Evolutionary conservation across 1,284 basidiomycete genomes (phyloP).

Genomic region (Pterula multifida): DNA sequence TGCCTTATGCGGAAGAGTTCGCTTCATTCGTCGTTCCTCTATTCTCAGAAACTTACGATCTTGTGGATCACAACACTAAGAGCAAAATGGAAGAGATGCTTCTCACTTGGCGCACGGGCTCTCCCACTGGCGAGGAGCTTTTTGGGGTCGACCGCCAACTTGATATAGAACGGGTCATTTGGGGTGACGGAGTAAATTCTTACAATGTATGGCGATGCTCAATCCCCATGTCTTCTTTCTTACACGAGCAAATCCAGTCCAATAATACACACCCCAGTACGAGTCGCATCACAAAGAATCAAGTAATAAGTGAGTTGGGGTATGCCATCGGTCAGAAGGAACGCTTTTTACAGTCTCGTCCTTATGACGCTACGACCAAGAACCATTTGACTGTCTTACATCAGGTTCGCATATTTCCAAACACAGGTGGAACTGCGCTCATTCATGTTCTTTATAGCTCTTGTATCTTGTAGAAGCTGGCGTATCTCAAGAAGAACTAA

Average conservation of each 20-base stretch:
- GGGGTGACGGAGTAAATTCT: constrained; percentile 41
- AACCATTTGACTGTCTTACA: constrained; percentile 61
- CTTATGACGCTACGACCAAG: constrained; percentile 49
- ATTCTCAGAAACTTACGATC: constrained; percentile 76
- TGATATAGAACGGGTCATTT: constrained; percentile 67
- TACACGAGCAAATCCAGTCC: background rate
- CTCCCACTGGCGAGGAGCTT: constrained; percentile 67
- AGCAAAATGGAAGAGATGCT: constrained; percentile 96
- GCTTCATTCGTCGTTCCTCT: constrained; percentile 64
- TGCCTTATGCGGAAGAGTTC: constrained; percentile 80
- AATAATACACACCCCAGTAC: constrained; percentile 18
- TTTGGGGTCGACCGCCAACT: constrained; percentile 68
- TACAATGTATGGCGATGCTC: background rate
- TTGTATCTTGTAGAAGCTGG: constrained; percentile 67
- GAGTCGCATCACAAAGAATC: constrained; percentile 48
- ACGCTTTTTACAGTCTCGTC: constrained; percentile 50
- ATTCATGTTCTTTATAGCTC: constrained; percentile 32
- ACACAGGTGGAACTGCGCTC: no score
- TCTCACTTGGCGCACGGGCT: constrained; percentile 81
- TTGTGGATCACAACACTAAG: constrained; percentile 73
- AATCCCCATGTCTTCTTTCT: background rate
- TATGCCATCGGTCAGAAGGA: constrained; percentile 69
- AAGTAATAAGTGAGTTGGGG: constrained; percentile 73
- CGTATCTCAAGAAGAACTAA: constrained; percentile 70
- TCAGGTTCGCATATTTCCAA: constrained; percentile 39